Base-by-base conservation (phyloP, 345 rosid species). In the Populus deltoides region DNA sequence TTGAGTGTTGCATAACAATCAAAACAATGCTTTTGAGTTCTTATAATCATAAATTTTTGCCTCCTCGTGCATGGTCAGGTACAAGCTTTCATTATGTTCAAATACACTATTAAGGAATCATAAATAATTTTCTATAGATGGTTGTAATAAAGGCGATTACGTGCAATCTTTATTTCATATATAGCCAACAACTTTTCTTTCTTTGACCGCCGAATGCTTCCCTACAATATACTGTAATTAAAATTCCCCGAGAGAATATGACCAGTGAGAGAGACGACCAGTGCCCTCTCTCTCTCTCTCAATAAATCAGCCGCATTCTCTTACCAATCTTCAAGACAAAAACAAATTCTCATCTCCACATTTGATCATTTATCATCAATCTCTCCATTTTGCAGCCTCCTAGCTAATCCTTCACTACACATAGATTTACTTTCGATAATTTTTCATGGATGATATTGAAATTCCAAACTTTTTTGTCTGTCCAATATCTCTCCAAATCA, bases 401-500 rank as follows among this genome's bases (percentile, higher is more conserved):
- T 69, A 2, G 24, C 27, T 5, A 36, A 24, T 45, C 63, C 5
- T 59, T 57, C 59, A 53, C 59, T 41, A 24, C 29, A 9, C 63
- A 51, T 20, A 59, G 24, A 59, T 10, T n/a, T n/a, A 59, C 63
- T 9, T 24, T 27, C 16, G 18, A 4, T 24, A 9, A 11, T 11
- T 8, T 74, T 65, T 68, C 71, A 87, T 84, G 79, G 90, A 83
- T 15, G 90, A 89, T 39, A 75, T 90, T 49, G 94, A 94, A 75
- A 72, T 91, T 33, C 97, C 94, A 10, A 80, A 86, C n/a, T 91
- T 83, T 75, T 94, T 91, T 76, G 74, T 85, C 63, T 92, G 98
- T 29, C 97, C 97, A 55, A 92, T 92, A 15, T 94, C 97, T 70
- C 87, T 94, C 7, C 91, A 91, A 59, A 88, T 94, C 81, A 94